These are phyloP conservation scores for Dothideomycetes sp. DNA, from an alignment of 2,329 filamentous ascomycete species.

Conservation along the genomic window DNA sequence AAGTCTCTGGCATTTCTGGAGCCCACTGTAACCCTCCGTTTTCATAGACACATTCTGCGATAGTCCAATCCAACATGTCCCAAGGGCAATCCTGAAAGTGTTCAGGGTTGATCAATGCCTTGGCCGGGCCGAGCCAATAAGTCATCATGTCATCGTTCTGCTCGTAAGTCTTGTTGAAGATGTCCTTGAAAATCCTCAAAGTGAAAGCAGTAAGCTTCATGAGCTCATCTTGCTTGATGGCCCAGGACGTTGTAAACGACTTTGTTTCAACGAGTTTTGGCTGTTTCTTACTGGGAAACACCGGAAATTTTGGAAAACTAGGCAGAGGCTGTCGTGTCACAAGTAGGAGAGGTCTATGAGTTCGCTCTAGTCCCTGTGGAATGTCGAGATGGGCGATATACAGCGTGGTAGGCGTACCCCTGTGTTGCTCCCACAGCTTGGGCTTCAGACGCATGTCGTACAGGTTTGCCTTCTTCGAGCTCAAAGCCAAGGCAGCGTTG, in stretches of 20 bases:
- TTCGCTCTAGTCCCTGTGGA: slow-evolving; percentile 47
- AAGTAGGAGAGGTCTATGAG: slow-evolving; percentile 57
- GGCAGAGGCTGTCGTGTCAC: slow-evolving; percentile 61
- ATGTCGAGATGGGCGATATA: slow-evolving; percentile 57
- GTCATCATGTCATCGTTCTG: slow-evolving; percentile 55
- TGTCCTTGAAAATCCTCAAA: slow-evolving; percentile 64
- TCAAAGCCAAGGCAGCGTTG: slow-evolving; percentile 80
- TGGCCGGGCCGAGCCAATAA: slow-evolving; percentile 68
- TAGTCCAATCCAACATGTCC: slow-evolving; percentile 50
- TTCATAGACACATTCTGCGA: slow-evolving; percentile 36
- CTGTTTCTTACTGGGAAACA: slow-evolving; percentile 61
- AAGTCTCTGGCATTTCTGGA: slow-evolving; percentile 29
- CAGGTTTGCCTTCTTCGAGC: slow-evolving; percentile 60
- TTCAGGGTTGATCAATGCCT: slow-evolving; percentile 6
- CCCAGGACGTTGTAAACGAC: slow-evolving; percentile 36
- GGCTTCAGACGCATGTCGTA: slow-evolving; percentile 79
- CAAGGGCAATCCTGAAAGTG: neutral
- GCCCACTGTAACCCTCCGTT: slow-evolving; percentile 39
- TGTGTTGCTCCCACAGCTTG: slow-evolving; percentile 52
- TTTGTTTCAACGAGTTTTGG: slow-evolving; percentile 48
- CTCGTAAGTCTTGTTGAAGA: slow-evolving; percentile 83
- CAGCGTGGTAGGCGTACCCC: slow-evolving; percentile 43
- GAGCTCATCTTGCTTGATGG: slow-evolving; percentile 37
- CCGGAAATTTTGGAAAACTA: slow-evolving; percentile 54
- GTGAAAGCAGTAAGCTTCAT: slow-evolving; percentile 61